Evolutionary conservation across 1,284 basidiomycete genomes (phyloP).

Genomic region (Thelephora terrestris): DNA sequence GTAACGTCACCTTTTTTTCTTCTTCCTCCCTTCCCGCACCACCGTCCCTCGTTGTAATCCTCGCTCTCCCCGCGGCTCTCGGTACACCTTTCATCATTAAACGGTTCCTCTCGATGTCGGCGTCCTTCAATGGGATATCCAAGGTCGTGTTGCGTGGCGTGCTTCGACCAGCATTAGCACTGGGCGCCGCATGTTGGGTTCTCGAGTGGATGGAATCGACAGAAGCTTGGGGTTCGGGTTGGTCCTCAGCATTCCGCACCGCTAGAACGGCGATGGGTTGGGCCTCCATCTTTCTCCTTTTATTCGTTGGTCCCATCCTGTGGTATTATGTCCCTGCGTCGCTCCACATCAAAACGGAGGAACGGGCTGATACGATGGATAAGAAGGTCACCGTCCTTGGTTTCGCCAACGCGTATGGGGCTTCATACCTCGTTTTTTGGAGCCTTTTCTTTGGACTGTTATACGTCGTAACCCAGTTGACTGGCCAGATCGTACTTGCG

Average conservation of each 20-base stretch:
- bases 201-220: slow-evolving; percentile 69
- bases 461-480: slow-evolving; percentile 67
- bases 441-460: slow-evolving; percentile 53
- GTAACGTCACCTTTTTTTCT: slow-evolving; percentile 80
- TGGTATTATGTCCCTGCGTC: slow-evolving; percentile 71
- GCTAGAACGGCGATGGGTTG: slow-evolving; percentile 57
- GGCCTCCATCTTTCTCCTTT: slow-evolving; percentile 37
- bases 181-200: slow-evolving; percentile 63
- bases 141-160: slow-evolving; percentile 50
- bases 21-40: slow-evolving; percentile 58
- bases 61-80: slow-evolving; percentile 45
- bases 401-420: slow-evolving; percentile 85
- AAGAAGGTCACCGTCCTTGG: slow-evolving; percentile 62
- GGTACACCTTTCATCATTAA: slow-evolving; percentile 51
- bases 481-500: slow-evolving; percentile 71
- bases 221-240: slow-evolving; percentile 30
- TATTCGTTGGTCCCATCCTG: slow-evolving; percentile 45
- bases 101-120: slow-evolving; percentile 54
- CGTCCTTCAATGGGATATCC: slow-evolving; percentile 68
- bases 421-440: slow-evolving; percentile 80
- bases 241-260: slow-evolving; percentile 33
- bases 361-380: slow-evolving; percentile 6
- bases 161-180: slow-evolving; percentile 47
- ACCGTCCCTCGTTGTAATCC: slow-evolving; percentile 45
- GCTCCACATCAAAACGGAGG: slow-evolving; percentile 43